phyloP scores from a whole-genome alignment of 148 eudicot species.

The Silene latifolia region DNA sequence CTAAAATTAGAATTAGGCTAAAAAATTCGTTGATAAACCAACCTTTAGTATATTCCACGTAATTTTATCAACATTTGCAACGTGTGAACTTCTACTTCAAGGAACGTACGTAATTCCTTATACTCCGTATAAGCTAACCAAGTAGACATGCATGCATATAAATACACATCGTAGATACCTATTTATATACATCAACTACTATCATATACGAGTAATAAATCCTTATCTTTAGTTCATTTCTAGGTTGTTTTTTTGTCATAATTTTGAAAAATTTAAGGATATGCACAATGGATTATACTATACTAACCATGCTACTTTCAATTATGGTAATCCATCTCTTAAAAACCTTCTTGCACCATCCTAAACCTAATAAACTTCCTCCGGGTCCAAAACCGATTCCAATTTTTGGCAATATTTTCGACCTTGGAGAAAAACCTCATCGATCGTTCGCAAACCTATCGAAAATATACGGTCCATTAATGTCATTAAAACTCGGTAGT shows the following conservation, averaged over 20 bases:
- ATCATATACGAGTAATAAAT: no score
- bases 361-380: conserved; percentile 20
- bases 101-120: neutral
- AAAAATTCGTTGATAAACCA: neutral
- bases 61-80: neutral
- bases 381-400: conserved; percentile 28
- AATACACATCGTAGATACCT: neutral
- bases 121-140: neutral
- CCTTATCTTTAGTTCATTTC: neutral
- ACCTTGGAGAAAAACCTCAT: conserved; percentile 21
- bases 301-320: conserved; percentile 1
- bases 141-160: neutral
- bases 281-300: conserved; percentile 11
- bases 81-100: neutral
- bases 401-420: conserved; percentile 24
- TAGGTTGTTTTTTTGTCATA: neutral
- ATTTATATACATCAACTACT: neutral
- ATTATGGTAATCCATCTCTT: neutral
- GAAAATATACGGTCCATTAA: conserved; percentile 22
- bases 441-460: conserved; percentile 23
- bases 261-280: neutral
- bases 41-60: neutral
- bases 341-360: conserved; percentile 4
- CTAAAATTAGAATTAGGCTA: neutral
- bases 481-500: conserved; percentile 20